Base-by-base conservation (phyloP, 257 asterid genomes). In the Sherardia arvensis region DNA sequence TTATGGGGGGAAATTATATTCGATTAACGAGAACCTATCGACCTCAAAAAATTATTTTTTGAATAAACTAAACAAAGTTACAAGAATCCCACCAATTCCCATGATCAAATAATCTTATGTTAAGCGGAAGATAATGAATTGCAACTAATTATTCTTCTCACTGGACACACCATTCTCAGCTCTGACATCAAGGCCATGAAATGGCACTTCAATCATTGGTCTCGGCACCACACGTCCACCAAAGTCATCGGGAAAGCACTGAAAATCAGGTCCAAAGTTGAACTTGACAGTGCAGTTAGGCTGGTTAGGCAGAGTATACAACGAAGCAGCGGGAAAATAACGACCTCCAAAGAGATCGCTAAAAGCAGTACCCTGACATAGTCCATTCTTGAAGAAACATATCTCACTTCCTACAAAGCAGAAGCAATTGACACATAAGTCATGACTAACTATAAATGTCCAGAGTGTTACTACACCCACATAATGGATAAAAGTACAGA, bases 201-300 rank as follows among this genome's bases (percentile, higher is more conserved):
- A 93, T 65, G 97, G 85, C 73, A 90, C 96, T 85, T 93, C 99
- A 77, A 81, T 63, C 96, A 93, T 87, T 8, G 99, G 92, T 73
- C 69, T 80, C 38, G 99, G 99, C 27, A 55, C 57, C 58, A 82
- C 84, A 57, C 84, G 85, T 8, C 72, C 94, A 59, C 85, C 95
- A 65, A 93, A 85, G 66, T 90, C 94, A 27, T 83, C 86, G 7
- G 99, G 99, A 62, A 81, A 90, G 27, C 10, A 55, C 61, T 87
- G 94, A 70, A 93, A 93, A 68, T 90, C 84, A n/a, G 99, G 99
- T 40, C 99, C 99, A 29, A 93, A 93, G 78, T 90, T 93, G 87
- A 90, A 93, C 80, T 80, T 85, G 64, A 93, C 96, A 47, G 78
- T 78, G 71, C 99, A 93, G 69, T 83, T 81, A 32, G 97, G 91